phyloP scores from a whole-genome alignment of 352 stramenopile genomes.

The Ophiocytium majus region DNA sequence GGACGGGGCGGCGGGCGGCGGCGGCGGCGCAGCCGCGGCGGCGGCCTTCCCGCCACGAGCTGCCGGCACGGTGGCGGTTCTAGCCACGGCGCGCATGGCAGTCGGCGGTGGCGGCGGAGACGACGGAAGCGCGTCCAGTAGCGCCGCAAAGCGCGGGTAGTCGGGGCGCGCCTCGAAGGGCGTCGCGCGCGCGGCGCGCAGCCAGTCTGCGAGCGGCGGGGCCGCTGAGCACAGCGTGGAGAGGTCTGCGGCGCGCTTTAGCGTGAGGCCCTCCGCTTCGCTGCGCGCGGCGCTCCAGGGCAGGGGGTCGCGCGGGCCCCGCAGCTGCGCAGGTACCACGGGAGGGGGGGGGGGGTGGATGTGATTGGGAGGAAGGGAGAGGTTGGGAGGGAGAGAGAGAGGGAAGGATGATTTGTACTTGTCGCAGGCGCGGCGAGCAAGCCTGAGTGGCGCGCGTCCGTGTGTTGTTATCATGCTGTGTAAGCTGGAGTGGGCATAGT shows the following conservation, averaged over 20 bases:
- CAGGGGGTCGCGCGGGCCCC: neutral
- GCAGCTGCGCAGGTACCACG: neutral
- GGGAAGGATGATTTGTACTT: no score
- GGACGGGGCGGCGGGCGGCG: no score
- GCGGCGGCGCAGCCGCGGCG: neutral
- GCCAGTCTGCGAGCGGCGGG: neutral
- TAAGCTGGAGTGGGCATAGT: no score
- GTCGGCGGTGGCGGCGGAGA: neutral
- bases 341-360: no score
- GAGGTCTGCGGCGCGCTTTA: slow-evolving; percentile 13
- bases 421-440: no score
- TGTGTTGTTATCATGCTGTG: no score
- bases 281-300: neutral
- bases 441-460: no score
- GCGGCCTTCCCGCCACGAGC: neutral
- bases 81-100: neutral
- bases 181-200: neutral
- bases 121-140: neutral
- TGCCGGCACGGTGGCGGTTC: neutral
- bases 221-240: neutral
- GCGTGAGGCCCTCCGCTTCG: neutral
- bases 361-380: no score
- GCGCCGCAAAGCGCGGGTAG: neutral
- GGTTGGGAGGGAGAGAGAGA: no score
- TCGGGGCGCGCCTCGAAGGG: slow-evolving; percentile 22